Evolutionary conservation across 345 rosid species (phyloP).

Genomic region (Trapa bicornis): DNA sequence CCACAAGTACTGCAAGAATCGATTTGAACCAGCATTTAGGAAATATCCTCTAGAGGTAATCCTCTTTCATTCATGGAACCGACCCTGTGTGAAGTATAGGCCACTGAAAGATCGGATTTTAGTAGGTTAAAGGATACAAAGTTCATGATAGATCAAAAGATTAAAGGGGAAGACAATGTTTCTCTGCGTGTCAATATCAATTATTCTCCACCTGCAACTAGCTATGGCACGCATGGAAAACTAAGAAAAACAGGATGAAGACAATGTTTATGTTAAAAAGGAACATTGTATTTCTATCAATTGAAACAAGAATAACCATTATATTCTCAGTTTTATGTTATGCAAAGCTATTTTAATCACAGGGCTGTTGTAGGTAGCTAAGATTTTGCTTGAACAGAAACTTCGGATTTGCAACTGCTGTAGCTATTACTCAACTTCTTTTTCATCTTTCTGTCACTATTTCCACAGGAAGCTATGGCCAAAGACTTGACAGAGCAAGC

Average conservation of each 20-base stretch:
- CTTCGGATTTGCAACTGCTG: background rate
- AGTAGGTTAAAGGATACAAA: background rate
- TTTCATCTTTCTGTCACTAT: background rate
- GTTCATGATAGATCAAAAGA: background rate
- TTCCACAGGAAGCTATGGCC: conserved; percentile 34
- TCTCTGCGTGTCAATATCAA: background rate
- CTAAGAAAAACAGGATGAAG: too few species aligned
- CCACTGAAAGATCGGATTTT: background rate
- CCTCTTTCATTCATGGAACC: background rate
- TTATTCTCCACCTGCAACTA: background rate
- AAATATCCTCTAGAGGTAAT: conserved; percentile 81
- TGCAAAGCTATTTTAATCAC: background rate
- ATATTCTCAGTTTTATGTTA: background rate
- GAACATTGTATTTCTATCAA: background rate
- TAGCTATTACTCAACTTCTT: background rate
- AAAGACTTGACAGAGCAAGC: conserved; percentile 23
- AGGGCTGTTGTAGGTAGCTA: background rate
- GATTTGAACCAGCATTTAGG: conserved; percentile 93
- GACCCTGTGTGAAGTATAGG: background rate
- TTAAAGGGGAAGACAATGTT: too few species aligned
- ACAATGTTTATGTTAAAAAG: background rate
- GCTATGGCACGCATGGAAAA: background rate
- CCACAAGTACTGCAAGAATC: conserved; percentile 85
- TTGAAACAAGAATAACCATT: background rate
- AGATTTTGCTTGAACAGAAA: background rate